Base-by-base conservation (phyloP, 257 asterid species). In the Penstemon barbatus region DNA sequence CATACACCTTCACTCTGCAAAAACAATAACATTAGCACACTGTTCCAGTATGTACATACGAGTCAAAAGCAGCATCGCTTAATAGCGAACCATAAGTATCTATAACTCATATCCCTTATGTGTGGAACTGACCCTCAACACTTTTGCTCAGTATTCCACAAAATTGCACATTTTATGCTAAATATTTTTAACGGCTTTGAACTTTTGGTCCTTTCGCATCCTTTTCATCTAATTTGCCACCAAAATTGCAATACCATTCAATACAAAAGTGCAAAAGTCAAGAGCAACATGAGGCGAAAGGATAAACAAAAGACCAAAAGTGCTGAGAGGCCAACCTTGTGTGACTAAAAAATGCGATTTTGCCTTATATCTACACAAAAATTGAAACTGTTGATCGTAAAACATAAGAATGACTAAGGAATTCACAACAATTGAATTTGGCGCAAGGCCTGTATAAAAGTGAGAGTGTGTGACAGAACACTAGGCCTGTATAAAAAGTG, bases 1-100 rank as follows among this genome's bases (percentile, higher is more conserved):
- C 98, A 92, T 56, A 83, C 81, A 41, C 95, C 89, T 79, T 89
- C 96, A 69, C 83, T 87, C 97, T 91, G 92, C 77, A 64, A 76
- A 62, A 46, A 63, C 51, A 71, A 61, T 13, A 60, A 55, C 38
- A 65, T 61, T 33, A 49, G 61, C 52, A 68, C 60, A 64, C 48
- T 70, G 63, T 46, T 70, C 71, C 49, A 12, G 33, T 25, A 25
- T 25, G 18, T 25, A 25, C 33, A 25, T 25, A 25, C 33, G 33
- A 25, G 33, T 25, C 33, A 25, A 25, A 25, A 25, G 33, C 18
- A 15, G 0, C 2, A 25, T 25, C 33, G 33, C 33, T 25, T 25
- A 25, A 25, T 25, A 25, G 33, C 33, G 2, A 25, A 25, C 33
- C 33, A 25, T 25, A 25, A 25, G 33, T 25, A 25, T 25, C 33